Evolutionary conservation across 345 rosid species (phyloP), one percentile per base, ranked within the genome.

Genomic region (Lepidium didymum): DNA sequence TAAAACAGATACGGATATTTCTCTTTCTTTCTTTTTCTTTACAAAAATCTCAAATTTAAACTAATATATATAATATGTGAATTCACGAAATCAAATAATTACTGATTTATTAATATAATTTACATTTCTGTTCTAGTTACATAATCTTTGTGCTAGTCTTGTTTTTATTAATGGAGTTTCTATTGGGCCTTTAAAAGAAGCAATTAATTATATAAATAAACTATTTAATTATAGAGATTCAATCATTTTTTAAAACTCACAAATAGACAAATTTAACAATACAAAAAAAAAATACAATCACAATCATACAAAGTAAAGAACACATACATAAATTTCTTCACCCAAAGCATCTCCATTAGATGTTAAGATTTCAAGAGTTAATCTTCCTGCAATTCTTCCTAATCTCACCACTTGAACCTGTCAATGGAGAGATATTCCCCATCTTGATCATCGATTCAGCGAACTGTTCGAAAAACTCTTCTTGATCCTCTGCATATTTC

Each of bases 391-490:
- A 92, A 43, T 70, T 42, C 76, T 79, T 83, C 68, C 98, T 85
- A 68, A 92, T 80, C 79, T 92, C 89, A 62, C 93, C 96, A 70
- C 59, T 88, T 0, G 67, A 73, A 18, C 96, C 93, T 0, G 93
- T 92, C 83, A 90, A 56, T n/a, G 98, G 98, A 59, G 98, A 75
- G 69, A 89, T 81, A 62, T 84, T 86, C 10, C 91, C 92, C 98
- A 92, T 89, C 85, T 79, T 90, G 35, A 90, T 56, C 93, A 92
- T 92, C 18, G 96, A 90, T 79, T 82, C 78, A 11, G 91, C 86
- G 36, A 90, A 90, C 56, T 92, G 96, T 79, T 80, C 46, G 8
- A 90, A 82, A 85, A 90, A 90, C 43, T 85, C 79, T 68, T 73
- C 79, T 47, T 83, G 82, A 77, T 83, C 77, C 74, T 75, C 69